phyloP scores from a whole-genome alignment of 768 basidiomycete genomes.

The Trametes sanguinea region DNA sequence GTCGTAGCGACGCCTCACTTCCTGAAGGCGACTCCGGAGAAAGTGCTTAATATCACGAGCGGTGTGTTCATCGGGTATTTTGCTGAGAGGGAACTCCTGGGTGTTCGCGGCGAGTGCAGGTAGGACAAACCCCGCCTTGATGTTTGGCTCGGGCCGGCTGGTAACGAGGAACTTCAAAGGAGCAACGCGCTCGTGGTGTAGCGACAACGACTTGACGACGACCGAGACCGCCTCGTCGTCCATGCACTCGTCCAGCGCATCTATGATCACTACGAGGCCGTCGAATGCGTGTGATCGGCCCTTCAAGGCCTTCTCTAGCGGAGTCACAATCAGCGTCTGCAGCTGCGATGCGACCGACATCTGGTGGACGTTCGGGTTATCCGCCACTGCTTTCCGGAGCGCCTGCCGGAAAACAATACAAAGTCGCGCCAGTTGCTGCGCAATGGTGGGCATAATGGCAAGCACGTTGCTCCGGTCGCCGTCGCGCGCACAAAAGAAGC shows the following conservation, averaged over 20 bases:
- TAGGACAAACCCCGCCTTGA: not conserved
- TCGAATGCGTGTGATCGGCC: not conserved
- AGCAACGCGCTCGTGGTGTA: not conserved
- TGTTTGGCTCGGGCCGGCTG: constrained; percentile 13
- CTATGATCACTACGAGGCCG: constrained; percentile 11
- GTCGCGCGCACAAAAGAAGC: too few species aligned
- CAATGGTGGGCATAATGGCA: constrained; percentile 20
- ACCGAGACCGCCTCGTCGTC: constrained; percentile 7
- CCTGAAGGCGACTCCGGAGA: not conserved
- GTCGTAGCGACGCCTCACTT: not conserved
- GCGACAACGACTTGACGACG: constrained; percentile 4
- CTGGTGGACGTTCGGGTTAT: not conserved
- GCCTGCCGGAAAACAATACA: not conserved
- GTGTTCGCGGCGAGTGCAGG: not conserved
- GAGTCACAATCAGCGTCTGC: constrained; percentile 16
- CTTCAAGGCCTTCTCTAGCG: not conserved
- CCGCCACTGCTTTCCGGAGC: not conserved
- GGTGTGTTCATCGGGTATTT: not conserved
- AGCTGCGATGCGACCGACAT: not conserved
- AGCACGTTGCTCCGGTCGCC: too few species aligned
- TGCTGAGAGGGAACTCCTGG: not conserved
- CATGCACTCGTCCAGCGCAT: constrained; percentile 25
- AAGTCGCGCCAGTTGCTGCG: constrained; percentile 6
- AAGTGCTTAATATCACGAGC: constrained; percentile 1
- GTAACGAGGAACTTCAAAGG: constrained; percentile 22